Evolutionary conservation across 208 protist species (phyloP).

Genomic region (Acanthamoeba culbertsoni): DNA sequence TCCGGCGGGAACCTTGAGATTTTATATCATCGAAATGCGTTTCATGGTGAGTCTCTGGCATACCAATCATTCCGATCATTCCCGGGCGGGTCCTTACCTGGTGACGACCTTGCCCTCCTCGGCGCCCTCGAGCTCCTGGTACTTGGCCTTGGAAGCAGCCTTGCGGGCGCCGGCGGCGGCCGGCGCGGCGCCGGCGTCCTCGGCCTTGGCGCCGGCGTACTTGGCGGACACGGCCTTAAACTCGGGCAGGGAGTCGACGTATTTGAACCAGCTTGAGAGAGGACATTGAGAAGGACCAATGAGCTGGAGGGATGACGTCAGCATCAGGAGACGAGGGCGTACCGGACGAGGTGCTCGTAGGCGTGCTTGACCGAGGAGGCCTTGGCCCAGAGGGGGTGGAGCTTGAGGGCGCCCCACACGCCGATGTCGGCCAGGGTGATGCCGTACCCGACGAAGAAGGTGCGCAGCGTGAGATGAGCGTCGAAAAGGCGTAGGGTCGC

Average conservation of each 20-base stretch:
- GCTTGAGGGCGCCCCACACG: conserved; percentile 34
- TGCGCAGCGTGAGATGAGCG: conserved; percentile 50
- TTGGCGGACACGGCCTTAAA: neutral
- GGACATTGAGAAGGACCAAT: neutral
- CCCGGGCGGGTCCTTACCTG: neutral
- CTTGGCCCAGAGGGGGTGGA: conserved; percentile 22
- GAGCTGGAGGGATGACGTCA: neutral
- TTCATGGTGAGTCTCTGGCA: conserved; percentile 43
- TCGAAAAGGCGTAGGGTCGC: neutral
- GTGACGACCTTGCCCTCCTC: conserved; percentile 55
- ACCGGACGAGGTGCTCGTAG: neutral
- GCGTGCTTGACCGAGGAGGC: neutral
- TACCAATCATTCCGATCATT: neutral
- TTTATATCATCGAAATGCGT: conserved; percentile 81
- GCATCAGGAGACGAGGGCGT: neutral
- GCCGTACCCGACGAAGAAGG: conserved; percentile 34
- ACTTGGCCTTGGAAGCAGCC: conserved; percentile 35
- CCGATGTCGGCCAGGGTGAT: conserved; percentile 40
- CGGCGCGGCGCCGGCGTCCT: neutral
- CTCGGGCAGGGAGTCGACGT: neutral
- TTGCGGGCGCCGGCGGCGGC: neutral
- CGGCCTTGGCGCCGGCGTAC: neutral
- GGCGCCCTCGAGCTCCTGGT: conserved; percentile 20
- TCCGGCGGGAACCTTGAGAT: conserved; percentile 93
- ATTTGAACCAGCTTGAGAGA: conserved; percentile 3